A percentile compares a stretch with the other conserved stretches of the same genome.
These are phyloP conservation scores for Tarenaya hassleriana DNA, from an alignment of 345 rosid genomes.

Conservation along the genomic window DNA sequence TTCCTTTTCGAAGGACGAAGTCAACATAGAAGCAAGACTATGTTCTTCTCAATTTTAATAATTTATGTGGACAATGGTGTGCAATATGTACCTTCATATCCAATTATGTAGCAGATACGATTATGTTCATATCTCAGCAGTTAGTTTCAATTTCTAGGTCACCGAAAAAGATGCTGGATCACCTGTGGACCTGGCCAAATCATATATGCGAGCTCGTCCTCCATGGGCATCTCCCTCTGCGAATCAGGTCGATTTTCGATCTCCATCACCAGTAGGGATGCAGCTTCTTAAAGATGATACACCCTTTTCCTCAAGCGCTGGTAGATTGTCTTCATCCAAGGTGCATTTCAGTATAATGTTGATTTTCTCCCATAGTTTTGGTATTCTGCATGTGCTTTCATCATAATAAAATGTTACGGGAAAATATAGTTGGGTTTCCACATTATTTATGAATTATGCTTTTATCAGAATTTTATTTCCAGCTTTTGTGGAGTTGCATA, in stretches of 20 bases:
- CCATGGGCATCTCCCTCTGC: constrained; percentile 67
- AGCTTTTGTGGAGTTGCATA: constrained; percentile 15
- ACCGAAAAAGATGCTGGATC: constrained; percentile 55
- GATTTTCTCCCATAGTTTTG: constrained; percentile 3
- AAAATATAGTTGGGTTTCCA: no score
- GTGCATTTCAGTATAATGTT: constrained; percentile 25
- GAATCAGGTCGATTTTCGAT: constrained; percentile 31
- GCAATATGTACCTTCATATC: constrained; percentile 9
- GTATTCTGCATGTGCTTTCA: constrained; percentile 6
- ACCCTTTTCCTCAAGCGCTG: constrained; percentile 38
- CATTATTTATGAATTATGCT: constrained; percentile 7
- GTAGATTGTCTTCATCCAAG: constrained; percentile 46
- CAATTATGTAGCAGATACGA: constrained; percentile 12
- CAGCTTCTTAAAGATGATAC: constrained; percentile 48
- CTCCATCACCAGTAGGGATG: constrained; percentile 39
- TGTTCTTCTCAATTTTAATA: neutral
- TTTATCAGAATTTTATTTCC: constrained; percentile 12
- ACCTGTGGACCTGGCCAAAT: constrained; percentile 77
- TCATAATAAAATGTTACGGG: constrained; percentile 18
- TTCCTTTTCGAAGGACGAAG: neutral
- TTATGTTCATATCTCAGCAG: constrained; percentile 12
- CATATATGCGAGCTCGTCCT: constrained; percentile 63
- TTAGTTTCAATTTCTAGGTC: constrained; percentile 30
- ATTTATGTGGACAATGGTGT: constrained; percentile 4
- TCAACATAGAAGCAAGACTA: neutral